A percentile compares a stretch with the other conserved stretches of the same genome.
These are phyloP conservation scores for Tetrastigma voinierianum DNA, from an alignment of 164 flowering plant genomes.

Conservation along the genomic window DNA sequence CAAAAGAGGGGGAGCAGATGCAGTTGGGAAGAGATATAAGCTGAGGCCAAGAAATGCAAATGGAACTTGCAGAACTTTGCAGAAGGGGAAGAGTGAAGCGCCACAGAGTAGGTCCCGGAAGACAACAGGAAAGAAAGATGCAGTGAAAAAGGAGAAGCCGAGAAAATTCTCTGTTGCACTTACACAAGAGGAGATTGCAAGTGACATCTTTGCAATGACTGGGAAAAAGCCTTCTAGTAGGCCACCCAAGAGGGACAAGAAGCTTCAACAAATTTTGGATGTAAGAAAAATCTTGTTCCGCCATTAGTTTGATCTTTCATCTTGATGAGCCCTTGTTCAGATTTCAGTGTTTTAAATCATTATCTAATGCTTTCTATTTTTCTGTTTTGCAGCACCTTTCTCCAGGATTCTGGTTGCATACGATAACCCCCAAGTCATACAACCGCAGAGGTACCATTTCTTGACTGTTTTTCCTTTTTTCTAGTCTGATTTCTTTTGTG, in stretches of 20 bases:
- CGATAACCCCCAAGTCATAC: conserved; percentile 6
- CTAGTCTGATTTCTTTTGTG: not conserved
- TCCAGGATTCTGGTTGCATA: conserved; percentile 16
- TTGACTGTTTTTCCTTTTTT: not conserved
- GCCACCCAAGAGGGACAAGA: conserved; percentile 31
- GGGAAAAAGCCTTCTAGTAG: conserved; percentile 31
- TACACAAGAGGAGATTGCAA: conserved; percentile 26
- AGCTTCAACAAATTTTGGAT: conserved; percentile 32
- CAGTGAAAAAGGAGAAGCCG: conserved; percentile 8
- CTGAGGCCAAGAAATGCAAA: conserved; percentile 19
- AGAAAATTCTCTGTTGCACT: conserved; percentile 21
- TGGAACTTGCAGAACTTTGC: too few relatives aligned
- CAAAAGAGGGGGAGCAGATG: too few relatives aligned
- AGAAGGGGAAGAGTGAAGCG: too few relatives aligned
- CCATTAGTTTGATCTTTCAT: not conserved
- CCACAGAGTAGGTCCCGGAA: too few relatives aligned
- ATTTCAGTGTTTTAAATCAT: not conserved
- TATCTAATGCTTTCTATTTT: too few relatives aligned
- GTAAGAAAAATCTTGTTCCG: conserved; percentile 8
- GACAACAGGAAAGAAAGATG: too few relatives aligned
- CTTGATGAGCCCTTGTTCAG: not conserved
- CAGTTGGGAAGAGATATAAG: not conserved
- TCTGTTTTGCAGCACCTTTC: conserved; percentile 11
- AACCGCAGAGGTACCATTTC: conserved; percentile 2
- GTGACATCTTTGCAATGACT: conserved; percentile 29